Percentiles rank a stretch among this genome's conserved stretches.
These are phyloP conservation scores for Fraxinus angustifolia DNA, from an alignment of 305 asterid species.

Conservation along the genomic window DNA sequence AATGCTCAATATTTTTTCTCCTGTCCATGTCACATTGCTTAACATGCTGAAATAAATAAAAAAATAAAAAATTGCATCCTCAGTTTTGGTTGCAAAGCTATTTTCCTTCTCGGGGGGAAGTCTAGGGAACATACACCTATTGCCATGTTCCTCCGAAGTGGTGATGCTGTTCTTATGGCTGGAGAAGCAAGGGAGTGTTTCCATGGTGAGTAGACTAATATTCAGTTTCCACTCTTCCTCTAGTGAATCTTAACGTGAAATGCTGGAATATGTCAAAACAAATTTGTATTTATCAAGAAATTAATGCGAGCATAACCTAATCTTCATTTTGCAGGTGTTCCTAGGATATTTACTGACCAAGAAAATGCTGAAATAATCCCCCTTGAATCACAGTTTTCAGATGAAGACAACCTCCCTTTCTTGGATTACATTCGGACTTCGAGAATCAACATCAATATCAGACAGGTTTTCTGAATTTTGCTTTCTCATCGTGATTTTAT, in stretches of 20 bases:
- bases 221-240: neutral
- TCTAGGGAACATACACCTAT: conserved; percentile 68
- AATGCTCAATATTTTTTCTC: neutral
- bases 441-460: conserved; percentile 88
- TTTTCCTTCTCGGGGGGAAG: conserved; percentile 91
- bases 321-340: conserved; percentile 60
- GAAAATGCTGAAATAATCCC: conserved; percentile 59
- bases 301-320: neutral
- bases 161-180: conserved; percentile 87
- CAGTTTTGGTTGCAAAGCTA: conserved; percentile 96
- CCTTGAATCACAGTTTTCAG: conserved; percentile 55
- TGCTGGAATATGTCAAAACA: neutral
- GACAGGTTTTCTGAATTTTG: conserved; percentile 65
- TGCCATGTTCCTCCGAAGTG: conserved; percentile 91
- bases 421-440: conserved; percentile 67
- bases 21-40: neutral
- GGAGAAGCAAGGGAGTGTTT: conserved; percentile 94
- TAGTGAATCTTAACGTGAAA: neutral
- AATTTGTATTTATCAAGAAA: neutral
- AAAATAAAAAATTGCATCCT: neutral
- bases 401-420: conserved; percentile 42
- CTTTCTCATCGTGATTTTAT: neutral
- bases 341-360: conserved; percentile 75
- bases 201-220: conserved; percentile 56
- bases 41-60: neutral